A percentile compares a stretch with the other conserved stretches of the same genome.
Evolutionary conservation across 148 eudicot genomes (phyloP).

Genomic region (Rhododendron mucronatum): DNA sequence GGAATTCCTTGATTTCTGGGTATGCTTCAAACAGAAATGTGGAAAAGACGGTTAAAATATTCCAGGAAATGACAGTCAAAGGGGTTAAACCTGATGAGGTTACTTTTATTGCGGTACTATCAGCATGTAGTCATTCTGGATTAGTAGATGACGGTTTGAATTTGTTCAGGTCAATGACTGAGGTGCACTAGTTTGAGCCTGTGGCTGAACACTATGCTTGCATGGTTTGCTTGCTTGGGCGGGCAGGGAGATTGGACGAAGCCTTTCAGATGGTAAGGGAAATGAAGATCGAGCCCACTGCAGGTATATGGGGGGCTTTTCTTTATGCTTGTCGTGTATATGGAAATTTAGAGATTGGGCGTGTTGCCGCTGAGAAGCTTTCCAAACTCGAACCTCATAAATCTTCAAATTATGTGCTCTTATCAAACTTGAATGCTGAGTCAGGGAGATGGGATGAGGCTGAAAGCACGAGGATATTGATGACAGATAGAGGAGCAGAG

Average conservation of each 20-base stretch:
- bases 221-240: slow-evolving; percentile 70
- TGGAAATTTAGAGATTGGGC: slow-evolving; percentile 55
- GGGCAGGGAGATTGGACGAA: slow-evolving; percentile 68
- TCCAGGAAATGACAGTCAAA: slow-evolving; percentile 34
- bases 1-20: slow-evolving; percentile 19
- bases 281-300: slow-evolving; percentile 41
- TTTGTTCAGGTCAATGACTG: slow-evolving; percentile 53
- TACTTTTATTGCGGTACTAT: slow-evolving; percentile 49
- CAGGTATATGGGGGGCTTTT: slow-evolving; percentile 73
- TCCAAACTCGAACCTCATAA: slow-evolving; percentile 55
- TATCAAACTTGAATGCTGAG: slow-evolving; percentile 77
- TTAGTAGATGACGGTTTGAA: slow-evolving; percentile 43
- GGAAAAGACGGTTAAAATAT: slow-evolving; percentile 14
- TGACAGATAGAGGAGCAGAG: slow-evolving; percentile 49
- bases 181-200: slow-evolving; percentile 43
- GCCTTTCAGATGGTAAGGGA: slow-evolving; percentile 32
- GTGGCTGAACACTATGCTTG: slow-evolving; percentile 71
- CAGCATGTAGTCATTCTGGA: slow-evolving; percentile 80
- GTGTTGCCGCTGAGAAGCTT: slow-evolving; percentile 61
- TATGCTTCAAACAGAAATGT: slow-evolving; percentile 17
- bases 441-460: slow-evolving; percentile 72
- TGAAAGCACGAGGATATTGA: slow-evolving; percentile 49
- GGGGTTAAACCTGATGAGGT: slow-evolving; percentile 27
- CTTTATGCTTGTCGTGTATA: slow-evolving; percentile 69
- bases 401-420: slow-evolving; percentile 59